Evolutionary conservation across 495 filamentous ascomycete species (phyloP), one percentile per base, ranked within the genome.

Genomic region (Elaphomyces granulatus): DNA sequence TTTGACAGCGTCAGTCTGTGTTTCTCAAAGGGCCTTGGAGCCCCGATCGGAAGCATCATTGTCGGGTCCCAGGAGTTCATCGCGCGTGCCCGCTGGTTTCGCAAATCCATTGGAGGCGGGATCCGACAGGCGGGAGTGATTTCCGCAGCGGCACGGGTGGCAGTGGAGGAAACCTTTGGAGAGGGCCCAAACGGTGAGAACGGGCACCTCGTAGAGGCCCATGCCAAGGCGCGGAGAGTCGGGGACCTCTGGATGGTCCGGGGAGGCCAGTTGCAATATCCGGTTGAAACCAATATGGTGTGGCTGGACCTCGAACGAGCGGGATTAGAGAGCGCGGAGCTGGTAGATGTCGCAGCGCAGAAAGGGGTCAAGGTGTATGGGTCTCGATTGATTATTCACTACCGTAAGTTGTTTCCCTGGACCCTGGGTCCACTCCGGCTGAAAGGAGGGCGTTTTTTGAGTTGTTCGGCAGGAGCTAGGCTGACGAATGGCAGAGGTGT

Each of bases 11-110:
- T 90, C 1, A 81, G 69, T 40, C 64, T 94, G 8, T 94, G 86
- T 56, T 88, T 96, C 51, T 80, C 75, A 18, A 96, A 96, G 59
- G 83, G 85, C 0, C 65, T 96, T 0, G 88, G 88, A 0, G 88
- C 88, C 0, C 88, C 88, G 0, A 77, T 93, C 36, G 88, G 88
- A 1, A 81, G 76, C 40, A 75, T 93, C 35, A 60, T 94, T 20
- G 69, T 87, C 0, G 85, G 84, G 2, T 67, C 59, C 8, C 57
- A 70, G 41, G 55, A 59, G 0, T 77, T 83, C 41, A 77, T 90
- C 44, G 74, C 78, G 47, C 72, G 76, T 20, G 80, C 82, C 1
- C 62, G 83, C 2, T 87, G 82, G 78, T 67, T 92, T 17, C 68
- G 87, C 34, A 94, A 96, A 60, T 70, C 71, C 2, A 76, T 94